Percentiles rank a stretch among this genome's conserved stretches.
phyloP scores from a whole-genome alignment of 495 filamentous ascomycete species.

The Penicillium paxilli region DNA sequence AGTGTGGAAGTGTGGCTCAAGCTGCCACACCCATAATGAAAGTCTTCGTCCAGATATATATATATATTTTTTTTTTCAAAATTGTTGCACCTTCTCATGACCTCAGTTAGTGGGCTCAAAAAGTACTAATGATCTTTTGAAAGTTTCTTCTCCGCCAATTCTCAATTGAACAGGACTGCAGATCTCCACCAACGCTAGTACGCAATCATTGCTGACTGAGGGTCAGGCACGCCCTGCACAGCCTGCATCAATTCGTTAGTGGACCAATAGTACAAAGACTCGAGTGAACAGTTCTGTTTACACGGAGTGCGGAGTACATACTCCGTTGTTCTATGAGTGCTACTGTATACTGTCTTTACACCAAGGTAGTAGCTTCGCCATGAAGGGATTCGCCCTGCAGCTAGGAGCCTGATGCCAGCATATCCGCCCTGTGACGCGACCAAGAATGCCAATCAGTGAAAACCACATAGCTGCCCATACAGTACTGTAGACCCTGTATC shows the following conservation, averaged over 20 bases:
- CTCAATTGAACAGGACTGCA: not conserved
- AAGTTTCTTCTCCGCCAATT: too few species aligned
- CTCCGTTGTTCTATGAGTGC: too few species aligned
- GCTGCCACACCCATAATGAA: too few species aligned
- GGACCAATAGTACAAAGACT: not conserved
- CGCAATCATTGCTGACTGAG: not conserved
- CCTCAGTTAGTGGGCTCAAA: too few species aligned
- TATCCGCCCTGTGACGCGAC: constrained; percentile 11
- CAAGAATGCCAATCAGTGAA: constrained; percentile 4
- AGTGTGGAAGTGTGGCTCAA: too few species aligned
- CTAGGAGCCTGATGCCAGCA: not conserved
- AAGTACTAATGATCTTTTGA: too few species aligned
- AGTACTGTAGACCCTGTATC: not conserved
- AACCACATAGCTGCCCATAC: not conserved
- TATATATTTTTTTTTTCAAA: too few species aligned
- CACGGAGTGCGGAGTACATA: too few species aligned
- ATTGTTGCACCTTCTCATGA: too few species aligned
- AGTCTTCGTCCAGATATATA: too few species aligned
- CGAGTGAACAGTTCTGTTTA: too few species aligned
- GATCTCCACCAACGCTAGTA: not conserved
- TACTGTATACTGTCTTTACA: too few species aligned
- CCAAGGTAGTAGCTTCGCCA: not conserved
- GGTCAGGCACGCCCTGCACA: not conserved
- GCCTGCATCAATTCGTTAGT: not conserved
- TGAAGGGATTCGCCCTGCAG: constrained; percentile 20